These are phyloP conservation scores for Anastatica hierochuntica DNA, from an alignment of 345 rosid genomes.

Conservation along the genomic window DNA sequence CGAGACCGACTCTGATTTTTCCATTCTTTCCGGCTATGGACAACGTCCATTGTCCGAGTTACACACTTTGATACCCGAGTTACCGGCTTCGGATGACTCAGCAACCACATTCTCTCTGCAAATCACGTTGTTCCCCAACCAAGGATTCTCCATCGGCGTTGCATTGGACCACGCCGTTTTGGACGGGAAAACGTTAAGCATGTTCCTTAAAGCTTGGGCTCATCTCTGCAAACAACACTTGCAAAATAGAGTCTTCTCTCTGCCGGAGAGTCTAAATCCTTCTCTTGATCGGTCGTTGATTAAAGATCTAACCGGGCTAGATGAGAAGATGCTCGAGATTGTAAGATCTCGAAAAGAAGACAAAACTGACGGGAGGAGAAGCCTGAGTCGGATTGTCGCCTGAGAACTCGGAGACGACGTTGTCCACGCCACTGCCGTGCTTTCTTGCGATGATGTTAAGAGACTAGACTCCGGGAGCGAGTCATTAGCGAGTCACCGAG, in stretches of 20 bases:
- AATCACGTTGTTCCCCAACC: too few relatives aligned
- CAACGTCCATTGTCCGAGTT: too few relatives aligned
- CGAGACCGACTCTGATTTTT: too few relatives aligned
- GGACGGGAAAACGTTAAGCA: too few relatives aligned
- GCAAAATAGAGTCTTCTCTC: neutral
- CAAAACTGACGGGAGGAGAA: neutral
- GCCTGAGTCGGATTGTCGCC: neutral
- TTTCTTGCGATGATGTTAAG: slow-evolving; percentile 15
- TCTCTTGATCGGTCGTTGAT: slow-evolving; percentile 11
- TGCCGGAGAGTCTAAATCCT: slow-evolving; percentile 11
- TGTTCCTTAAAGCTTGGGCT: too few relatives aligned
- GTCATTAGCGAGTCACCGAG: slow-evolving; percentile 6
- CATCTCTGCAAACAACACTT: neutral
- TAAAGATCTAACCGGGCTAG: slow-evolving; percentile 6
- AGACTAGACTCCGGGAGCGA: slow-evolving; percentile 19
- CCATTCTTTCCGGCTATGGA: slow-evolving; percentile 6
- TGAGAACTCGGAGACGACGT: neutral
- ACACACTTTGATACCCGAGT: too few relatives aligned
- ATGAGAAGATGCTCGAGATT: neutral
- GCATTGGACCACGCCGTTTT: too few relatives aligned
- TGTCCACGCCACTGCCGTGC: slow-evolving; percentile 22
- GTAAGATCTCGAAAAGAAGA: neutral
- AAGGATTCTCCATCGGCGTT: too few relatives aligned
- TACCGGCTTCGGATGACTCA: too few relatives aligned
- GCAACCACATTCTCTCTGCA: too few relatives aligned